These are phyloP conservation scores for Kandelia obovata DNA, from an alignment of 345 rosid genomes.

Conservation along the genomic window DNA sequence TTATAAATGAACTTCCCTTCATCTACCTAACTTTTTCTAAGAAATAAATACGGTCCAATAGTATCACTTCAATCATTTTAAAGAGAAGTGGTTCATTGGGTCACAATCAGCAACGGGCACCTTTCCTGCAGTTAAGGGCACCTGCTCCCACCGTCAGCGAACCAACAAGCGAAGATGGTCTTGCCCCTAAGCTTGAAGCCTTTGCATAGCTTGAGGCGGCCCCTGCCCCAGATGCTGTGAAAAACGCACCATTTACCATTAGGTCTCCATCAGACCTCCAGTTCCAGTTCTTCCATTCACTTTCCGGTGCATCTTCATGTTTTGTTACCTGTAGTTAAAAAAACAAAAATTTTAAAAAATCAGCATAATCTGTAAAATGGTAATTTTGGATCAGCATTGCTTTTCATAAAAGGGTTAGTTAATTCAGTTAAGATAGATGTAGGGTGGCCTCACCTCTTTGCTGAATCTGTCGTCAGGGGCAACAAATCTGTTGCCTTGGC, in stretches of 20 bases:
- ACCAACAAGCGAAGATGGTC: conserved; percentile 29
- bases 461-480: conserved; percentile 26
- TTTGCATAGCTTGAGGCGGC: conserved; percentile 30
- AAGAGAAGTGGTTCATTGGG: conserved; percentile 10
- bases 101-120: conserved; percentile 34
- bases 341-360: neutral
- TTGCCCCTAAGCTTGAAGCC: conserved; percentile 30
- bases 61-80: conserved; percentile 3
- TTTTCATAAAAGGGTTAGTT: conserved; percentile 12
- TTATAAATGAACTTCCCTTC: neutral
- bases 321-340: conserved; percentile 20
- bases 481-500: conserved; percentile 30
- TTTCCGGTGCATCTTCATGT: conserved; percentile 30
- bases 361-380: too few species aligned
- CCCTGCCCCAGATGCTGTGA: conserved; percentile 25
- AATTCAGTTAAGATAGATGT: conserved; percentile 8
- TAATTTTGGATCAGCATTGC: neutral
- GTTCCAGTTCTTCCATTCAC: conserved; percentile 33
- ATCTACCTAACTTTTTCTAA: neutral
- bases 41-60: neutral
- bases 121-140: conserved; percentile 23
- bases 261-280: conserved; percentile 35
- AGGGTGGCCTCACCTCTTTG: conserved; percentile 17
- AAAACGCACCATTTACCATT: conserved; percentile 26
- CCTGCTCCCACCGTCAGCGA: conserved; percentile 18